Evolutionary conservation across 257 asterid genomes (phyloP).

Genomic region (Solanum arcanum): DNA sequence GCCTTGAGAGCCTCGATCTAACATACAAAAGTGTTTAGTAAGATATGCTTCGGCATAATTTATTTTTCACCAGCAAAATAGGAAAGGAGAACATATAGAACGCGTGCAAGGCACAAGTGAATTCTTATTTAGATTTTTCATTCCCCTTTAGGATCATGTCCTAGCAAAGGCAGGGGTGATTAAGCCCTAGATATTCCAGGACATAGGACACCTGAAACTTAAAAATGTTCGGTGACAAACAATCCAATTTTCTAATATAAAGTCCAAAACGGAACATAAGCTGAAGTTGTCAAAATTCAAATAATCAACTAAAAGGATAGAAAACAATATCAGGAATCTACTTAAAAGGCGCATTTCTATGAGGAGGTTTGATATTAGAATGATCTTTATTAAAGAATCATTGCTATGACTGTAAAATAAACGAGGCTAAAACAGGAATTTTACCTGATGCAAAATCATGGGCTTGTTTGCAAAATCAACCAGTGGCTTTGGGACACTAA

Average conservation of each 20-base stretch:
- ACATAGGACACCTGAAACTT: neutral
- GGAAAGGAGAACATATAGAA: neutral
- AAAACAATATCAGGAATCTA: neutral
- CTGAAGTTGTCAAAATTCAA: neutral
- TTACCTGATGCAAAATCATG: constrained; percentile 98
- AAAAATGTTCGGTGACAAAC: neutral
- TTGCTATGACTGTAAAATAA: neutral
- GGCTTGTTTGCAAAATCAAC: constrained; percentile 97
- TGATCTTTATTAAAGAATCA: neutral
- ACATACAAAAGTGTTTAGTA: neutral
- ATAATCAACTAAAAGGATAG: neutral
- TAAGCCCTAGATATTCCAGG: neutral
- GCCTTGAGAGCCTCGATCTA: constrained; percentile 93
- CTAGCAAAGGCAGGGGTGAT: neutral
- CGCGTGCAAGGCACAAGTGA: neutral
- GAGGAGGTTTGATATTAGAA: neutral
- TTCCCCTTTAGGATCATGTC: neutral
- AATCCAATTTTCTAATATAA: neutral
- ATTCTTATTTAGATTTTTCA: neutral
- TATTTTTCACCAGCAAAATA: neutral
- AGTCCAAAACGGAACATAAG: neutral
- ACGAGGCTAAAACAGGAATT: neutral
- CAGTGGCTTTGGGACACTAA: constrained; percentile 86
- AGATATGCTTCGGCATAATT: neutral
- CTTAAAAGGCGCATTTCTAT: neutral